phyloP scores from a whole-genome alignment of 495 filamentous ascomycete genomes.

The Penicillium parvum region DNA sequence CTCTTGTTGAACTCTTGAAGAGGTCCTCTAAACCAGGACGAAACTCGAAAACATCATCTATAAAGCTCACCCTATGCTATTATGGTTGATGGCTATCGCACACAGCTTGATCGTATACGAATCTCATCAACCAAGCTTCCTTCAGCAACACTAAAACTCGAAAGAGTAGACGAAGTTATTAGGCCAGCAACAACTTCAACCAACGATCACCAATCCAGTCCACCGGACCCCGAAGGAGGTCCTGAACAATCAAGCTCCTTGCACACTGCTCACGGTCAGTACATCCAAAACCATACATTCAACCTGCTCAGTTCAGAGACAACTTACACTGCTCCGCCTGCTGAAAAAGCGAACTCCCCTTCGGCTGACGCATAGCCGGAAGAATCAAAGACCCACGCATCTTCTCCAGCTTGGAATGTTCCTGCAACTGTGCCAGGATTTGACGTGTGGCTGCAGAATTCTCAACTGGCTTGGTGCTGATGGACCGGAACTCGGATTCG shows the following conservation, averaged over 20 bases:
- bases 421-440: slow-evolving; percentile 21
- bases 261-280: slow-evolving; percentile 21
- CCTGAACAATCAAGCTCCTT: slow-evolving; percentile 31
- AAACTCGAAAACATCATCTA: too few species aligned
- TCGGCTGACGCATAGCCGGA: slow-evolving; percentile 30
- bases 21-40: too few species aligned
- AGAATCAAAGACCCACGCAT: slow-evolving; percentile 19
- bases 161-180: too few species aligned
- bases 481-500: slow-evolving; percentile 6
- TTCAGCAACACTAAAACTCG: too few species aligned
- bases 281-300: too few species aligned
- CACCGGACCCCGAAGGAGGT: slow-evolving; percentile 1
- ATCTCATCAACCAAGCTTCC: too few species aligned
- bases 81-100: too few species aligned
- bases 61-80: too few species aligned
- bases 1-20: too few species aligned
- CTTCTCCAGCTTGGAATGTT: slow-evolving; percentile 32
- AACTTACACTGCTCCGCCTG: slow-evolving; percentile 35
- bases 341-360: slow-evolving; percentile 27
- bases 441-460: not conserved
- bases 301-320: not conserved
- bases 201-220: slow-evolving; percentile 20
- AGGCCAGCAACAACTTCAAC: too few species aligned
- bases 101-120: too few species aligned
- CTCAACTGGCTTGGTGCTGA: not conserved